Evolutionary conservation across 2,329 filamentous ascomycete species (phyloP).

Genomic region (Rhinocladiella mackenziei): DNA sequence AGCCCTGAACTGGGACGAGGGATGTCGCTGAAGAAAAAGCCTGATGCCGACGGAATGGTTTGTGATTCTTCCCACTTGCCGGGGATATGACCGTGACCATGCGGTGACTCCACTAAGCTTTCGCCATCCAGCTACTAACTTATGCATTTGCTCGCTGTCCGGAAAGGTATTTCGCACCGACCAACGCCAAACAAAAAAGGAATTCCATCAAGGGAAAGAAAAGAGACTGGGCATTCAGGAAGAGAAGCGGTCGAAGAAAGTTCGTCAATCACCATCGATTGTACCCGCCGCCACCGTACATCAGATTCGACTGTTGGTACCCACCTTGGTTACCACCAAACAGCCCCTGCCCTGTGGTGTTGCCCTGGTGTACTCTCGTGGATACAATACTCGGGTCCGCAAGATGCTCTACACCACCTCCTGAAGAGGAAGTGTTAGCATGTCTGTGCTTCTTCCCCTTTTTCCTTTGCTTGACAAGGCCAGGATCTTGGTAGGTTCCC

Average conservation of each 20-base stretch:
- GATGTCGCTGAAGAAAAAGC: slow-evolving; percentile 34
- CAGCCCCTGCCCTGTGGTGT: slow-evolving; percentile 80
- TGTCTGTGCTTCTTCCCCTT: slow-evolving; percentile 99
- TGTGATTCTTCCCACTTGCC: slow-evolving; percentile 25
- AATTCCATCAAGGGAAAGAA: slow-evolving; percentile 23
- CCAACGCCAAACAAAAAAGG: slow-evolving; percentile 32
- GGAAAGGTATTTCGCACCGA: slow-evolving; percentile 24
- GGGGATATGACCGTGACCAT: slow-evolving; percentile 22
- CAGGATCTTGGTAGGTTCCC: slow-evolving; percentile 84
- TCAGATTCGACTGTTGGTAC: slow-evolving; percentile 70
- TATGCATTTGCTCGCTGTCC: slow-evolving; percentile 25
- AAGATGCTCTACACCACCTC: slow-evolving; percentile 99
- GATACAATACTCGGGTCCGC: slow-evolving; percentile 99
- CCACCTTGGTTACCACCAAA: slow-evolving; percentile 88
- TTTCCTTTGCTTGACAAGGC: slow-evolving; percentile 94
- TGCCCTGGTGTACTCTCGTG: slow-evolving; percentile 90
- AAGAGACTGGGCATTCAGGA: slow-evolving; percentile 26
- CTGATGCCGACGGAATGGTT: slow-evolving; percentile 36
- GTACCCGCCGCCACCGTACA: slow-evolving; percentile 73
- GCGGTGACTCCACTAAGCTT: slow-evolving; percentile 25
- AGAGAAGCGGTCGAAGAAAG: slow-evolving; percentile 22
- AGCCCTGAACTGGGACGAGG: slow-evolving; percentile 34
- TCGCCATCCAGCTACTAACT: slow-evolving; percentile 26
- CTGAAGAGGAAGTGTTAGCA: slow-evolving; percentile 99
- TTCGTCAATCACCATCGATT: slow-evolving; percentile 59